A percentile compares a stretch with the other conserved stretches of the same genome.
phyloP scores from a whole-genome alignment of 1,284 basidiomycete genomes.

The Hortiboletus rubellus region DNA sequence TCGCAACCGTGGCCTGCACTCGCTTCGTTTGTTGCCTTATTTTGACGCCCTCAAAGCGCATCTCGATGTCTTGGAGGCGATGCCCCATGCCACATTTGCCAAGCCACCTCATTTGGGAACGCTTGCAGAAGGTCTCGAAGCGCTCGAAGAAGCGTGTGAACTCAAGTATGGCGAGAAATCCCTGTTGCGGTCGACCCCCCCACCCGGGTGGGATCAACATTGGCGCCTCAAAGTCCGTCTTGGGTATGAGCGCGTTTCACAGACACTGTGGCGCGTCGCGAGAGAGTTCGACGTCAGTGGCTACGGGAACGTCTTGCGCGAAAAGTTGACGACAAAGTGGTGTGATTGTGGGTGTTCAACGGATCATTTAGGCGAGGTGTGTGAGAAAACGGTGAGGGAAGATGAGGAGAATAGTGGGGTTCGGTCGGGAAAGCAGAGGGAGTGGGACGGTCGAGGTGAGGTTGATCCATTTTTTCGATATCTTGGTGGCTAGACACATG shows the following conservation, averaged over 20 bases:
- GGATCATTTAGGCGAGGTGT: slow-evolving; percentile 70
- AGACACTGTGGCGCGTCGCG: slow-evolving; percentile 65
- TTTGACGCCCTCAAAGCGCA: slow-evolving; percentile 58
- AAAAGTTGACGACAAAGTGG: slow-evolving; percentile 70
- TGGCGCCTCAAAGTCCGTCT: slow-evolving; percentile 58
- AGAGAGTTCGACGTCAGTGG: slow-evolving; percentile 68
- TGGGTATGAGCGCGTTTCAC: slow-evolving; percentile 60
- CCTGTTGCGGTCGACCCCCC: slow-evolving; percentile 31
- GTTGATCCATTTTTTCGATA: not conserved
- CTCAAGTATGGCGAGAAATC: slow-evolving; percentile 45
- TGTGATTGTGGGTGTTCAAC: slow-evolving; percentile 76
- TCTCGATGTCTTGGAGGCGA: slow-evolving; percentile 56
- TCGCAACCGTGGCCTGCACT: slow-evolving; percentile 60
- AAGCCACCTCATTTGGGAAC: slow-evolving; percentile 65
- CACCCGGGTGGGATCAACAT: slow-evolving; percentile 49
- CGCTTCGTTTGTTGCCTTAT: slow-evolving; percentile 58
- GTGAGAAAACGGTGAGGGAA: slow-evolving; percentile 65
- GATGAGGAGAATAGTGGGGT: slow-evolving; percentile 59
- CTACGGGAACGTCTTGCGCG: slow-evolving; percentile 63
- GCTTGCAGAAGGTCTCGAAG: slow-evolving; percentile 53
- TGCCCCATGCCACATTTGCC: slow-evolving; percentile 53
- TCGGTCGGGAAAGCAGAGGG: slow-evolving; percentile 59
- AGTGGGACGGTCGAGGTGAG: slow-evolving; percentile 67
- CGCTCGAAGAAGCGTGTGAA: slow-evolving; percentile 61
- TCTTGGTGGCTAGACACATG: not conserved